Conservation (phyloP, 305 asterid genomes). For the Fraxinus velutina region DNA sequence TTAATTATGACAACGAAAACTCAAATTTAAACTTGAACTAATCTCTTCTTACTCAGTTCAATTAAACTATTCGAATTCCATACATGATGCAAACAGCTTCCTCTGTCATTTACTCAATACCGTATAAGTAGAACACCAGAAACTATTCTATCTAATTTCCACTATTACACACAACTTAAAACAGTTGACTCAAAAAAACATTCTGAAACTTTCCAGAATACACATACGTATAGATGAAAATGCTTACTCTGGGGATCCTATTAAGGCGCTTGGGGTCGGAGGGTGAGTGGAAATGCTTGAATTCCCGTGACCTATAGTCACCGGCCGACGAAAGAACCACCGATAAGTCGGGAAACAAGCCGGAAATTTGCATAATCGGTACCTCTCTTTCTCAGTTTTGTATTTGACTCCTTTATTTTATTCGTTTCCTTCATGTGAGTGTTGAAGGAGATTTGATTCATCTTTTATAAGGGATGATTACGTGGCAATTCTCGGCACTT, state of each 20-base stretch:
- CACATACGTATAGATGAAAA: not conserved
- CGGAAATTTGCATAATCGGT: constrained; percentile 47
- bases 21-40: not conserved
- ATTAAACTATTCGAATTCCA: not conserved
- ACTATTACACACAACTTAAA: not conserved
- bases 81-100: not conserved
- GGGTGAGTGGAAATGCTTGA: constrained; percentile 36
- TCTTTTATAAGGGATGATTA: not conserved
- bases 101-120: not conserved
- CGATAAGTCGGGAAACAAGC: constrained; percentile 48
- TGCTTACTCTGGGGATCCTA: constrained; percentile 46
- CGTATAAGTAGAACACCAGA: not conserved
- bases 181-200: not conserved
- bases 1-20: not conserved
- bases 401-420: not conserved
- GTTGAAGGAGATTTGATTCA: not conserved
- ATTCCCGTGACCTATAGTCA: constrained; percentile 40
- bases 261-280: constrained; percentile 39
- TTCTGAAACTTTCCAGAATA: not conserved
- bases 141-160: not conserved
- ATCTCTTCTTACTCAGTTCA: not conserved
- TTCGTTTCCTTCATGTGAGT: not conserved
- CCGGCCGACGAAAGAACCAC: constrained; percentile 48
- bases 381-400: not conserved
- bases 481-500: not conserved